Conservation (phyloP, 2,329 filamentous ascomycete species). For the Aspergillus novoparasiticus region DNA sequence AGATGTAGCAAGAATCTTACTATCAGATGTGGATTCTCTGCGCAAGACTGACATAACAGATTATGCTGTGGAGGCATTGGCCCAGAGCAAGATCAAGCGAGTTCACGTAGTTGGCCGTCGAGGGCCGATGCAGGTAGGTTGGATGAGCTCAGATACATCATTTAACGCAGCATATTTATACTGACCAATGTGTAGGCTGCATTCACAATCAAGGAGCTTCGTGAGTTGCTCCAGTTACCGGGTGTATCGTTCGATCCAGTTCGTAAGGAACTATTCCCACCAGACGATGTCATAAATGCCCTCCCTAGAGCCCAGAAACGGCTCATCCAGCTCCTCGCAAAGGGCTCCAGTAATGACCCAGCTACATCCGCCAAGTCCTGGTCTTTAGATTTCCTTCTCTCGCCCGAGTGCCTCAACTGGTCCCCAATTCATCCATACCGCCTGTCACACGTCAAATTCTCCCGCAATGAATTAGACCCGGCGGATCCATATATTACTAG, state of each 20-base stretch:
- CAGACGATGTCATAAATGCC: constrained; percentile 59
- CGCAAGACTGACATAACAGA: constrained; percentile 86
- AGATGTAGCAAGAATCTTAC: constrained; percentile 85
- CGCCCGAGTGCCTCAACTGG: constrained; percentile 69
- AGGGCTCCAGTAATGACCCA: constrained; percentile 63
- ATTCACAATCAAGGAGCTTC: constrained; percentile 92
- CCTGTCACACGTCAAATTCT: constrained; percentile 70
- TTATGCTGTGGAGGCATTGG: constrained; percentile 73
- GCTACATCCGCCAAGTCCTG: constrained; percentile 66
- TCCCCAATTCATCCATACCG: constrained; percentile 47
- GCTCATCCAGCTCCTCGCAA: constrained; percentile 77
- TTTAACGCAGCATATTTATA: constrained; percentile 2
- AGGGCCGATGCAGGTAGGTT: constrained; percentile 76
- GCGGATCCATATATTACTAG: constrained; percentile 56
- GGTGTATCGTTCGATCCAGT: constrained; percentile 72
- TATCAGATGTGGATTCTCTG: constrained; percentile 73
- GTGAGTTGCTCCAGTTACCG: constrained; percentile 80
- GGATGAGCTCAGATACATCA: not conserved
- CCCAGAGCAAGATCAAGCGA: constrained; percentile 71
- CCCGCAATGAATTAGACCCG: constrained; percentile 51
- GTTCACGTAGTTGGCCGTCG: constrained; percentile 88
- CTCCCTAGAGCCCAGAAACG: constrained; percentile 76
- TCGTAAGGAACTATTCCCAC: constrained; percentile 66
- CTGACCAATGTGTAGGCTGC: constrained; percentile 63
- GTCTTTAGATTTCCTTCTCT: constrained; percentile 84